Evolutionary conservation across 2,329 filamentous ascomycete species (phyloP), one percentile per base, ranked within the genome.

Genomic region (Botrytis hyacinthi): DNA sequence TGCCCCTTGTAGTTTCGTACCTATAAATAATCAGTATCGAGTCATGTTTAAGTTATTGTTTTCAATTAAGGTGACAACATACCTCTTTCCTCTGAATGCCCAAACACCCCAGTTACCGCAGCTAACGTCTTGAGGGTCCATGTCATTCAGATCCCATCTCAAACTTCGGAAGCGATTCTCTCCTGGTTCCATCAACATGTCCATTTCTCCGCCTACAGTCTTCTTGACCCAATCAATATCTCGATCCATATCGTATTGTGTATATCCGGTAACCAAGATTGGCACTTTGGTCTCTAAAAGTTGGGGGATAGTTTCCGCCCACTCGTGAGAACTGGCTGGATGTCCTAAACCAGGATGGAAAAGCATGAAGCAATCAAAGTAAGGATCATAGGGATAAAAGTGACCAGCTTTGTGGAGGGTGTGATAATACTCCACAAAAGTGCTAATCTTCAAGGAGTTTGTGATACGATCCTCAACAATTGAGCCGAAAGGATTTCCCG

Each of bases 271-370:
- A 78, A 92, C 94, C 76, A 99, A 89, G 77, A 99, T 93, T 1
- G 96, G 96, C 1, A 96, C 91, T 84, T 99, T 99, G 4, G 97
- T 99, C 84, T 98, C 95, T 32, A 99, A 86, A 42, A 99, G 87
- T 79, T 94, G 87, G 3, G 96, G 96, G 12, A 99, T 84, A 0
- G 96, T 98, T 79, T 95, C 91, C 74, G 92, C 89, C 96, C 97
- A 99, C 82, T 99, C 96, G 79, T 97, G 93, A 70, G 93, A 93
- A 80, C 92, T 95, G 22, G 95, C 94, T 0, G 97, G 95, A 82
- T 99, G 96, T 20, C 96, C 97, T 29, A 99, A 88, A 14, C 97
- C 97, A 0, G 97, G 97, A 80, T 99, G 97, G 87, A 98, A 99
- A 70, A 98, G 88, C 80, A 99, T 91, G 81, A 99, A 97, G 83